A percentile compares a stretch with the other conserved stretches of the same genome.
phyloP scores from a whole-genome alignment of 2,329 filamentous ascomycete species.

The Colletotrichum sidae region DNA sequence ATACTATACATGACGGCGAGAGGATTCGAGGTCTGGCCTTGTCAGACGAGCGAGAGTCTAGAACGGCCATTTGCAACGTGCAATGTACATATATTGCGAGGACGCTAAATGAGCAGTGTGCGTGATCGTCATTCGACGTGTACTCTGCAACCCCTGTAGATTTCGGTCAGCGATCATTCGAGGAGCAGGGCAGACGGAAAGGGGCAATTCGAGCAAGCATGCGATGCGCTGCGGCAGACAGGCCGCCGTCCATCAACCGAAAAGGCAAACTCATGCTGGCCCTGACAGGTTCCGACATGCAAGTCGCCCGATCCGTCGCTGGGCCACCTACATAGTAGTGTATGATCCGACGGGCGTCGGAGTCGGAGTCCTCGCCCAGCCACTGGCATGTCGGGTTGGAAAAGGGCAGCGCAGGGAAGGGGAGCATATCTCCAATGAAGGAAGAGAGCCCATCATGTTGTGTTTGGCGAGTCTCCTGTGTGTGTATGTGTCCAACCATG shows the following conservation, averaged over 20 bases:
- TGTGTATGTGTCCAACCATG: background rate
- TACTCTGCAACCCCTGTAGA: no score
- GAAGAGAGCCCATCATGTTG: no score
- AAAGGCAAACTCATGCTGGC: conserved; percentile 22
- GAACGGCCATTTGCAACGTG: no score
- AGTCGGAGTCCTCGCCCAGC: background rate
- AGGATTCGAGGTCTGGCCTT: background rate
- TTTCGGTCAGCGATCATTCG: conserved; percentile 2
- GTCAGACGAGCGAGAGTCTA: background rate
- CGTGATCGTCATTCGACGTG: conserved; percentile 21
- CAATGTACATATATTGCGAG: background rate
- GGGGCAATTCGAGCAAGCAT: background rate
- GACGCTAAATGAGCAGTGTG: conserved; percentile 21
- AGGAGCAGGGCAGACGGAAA: background rate
- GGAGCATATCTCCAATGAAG: background rate
- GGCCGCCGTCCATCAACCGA: conserved; percentile 18
- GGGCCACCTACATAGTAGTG: conserved; percentile 1
- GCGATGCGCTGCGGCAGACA: background rate
- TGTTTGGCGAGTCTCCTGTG: no score
- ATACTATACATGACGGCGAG: background rate
- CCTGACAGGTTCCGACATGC: conserved; percentile 34
- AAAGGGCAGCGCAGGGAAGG: background rate
- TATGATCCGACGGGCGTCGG: no score
- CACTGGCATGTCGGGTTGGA: conserved; percentile 12
- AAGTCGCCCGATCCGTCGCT: conserved; percentile 21